These are phyloP conservation scores for Notholithocarpus densiflorus DNA, from an alignment of 306 rosid species.

Conservation along the genomic window DNA sequence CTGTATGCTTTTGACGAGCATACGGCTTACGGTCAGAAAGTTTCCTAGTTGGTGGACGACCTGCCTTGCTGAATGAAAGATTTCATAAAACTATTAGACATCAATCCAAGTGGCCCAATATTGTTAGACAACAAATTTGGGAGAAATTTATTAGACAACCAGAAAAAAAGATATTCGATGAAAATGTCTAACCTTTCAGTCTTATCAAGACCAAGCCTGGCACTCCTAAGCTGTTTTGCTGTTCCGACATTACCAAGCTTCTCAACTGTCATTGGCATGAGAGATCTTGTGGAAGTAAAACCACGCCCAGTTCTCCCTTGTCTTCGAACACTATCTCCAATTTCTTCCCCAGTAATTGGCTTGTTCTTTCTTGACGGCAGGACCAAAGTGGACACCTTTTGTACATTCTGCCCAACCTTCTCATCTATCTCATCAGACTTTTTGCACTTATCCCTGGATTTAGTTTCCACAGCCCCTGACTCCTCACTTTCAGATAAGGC, in stretches of 20 bases:
- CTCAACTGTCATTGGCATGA: slow-evolving; percentile 64
- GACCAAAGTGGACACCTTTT: slow-evolving; percentile 58
- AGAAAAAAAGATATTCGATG: slow-evolving; percentile 15
- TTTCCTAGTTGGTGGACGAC: slow-evolving; percentile 98
- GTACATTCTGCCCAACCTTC: slow-evolving; percentile 67
- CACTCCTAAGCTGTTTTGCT: slow-evolving; percentile 95
- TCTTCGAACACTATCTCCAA: slow-evolving; percentile 94
- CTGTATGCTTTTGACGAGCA: slow-evolving; percentile 83
- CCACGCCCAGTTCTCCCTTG: slow-evolving; percentile 95
- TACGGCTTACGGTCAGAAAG: slow-evolving; percentile 91
- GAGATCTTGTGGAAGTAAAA: slow-evolving; percentile 60
- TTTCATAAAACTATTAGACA: slow-evolving; percentile 37
- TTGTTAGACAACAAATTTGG: not conserved
- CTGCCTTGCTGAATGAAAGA: slow-evolving; percentile 76
- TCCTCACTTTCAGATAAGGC: slow-evolving; percentile 94
- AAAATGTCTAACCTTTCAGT: slow-evolving; percentile 65
- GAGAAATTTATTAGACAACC: slow-evolving; percentile 13
- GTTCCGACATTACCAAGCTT: slow-evolving; percentile 76
- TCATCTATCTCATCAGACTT: slow-evolving; percentile 72
- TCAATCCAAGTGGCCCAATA: slow-evolving; percentile 19
- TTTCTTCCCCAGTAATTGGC: slow-evolving; percentile 73
- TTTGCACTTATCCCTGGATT: slow-evolving; percentile 71
- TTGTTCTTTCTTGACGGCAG: slow-evolving; percentile 76
- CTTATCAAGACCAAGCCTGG: slow-evolving; percentile 77
- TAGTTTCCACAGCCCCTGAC: slow-evolving; percentile 77